Base-by-base conservation (phyloP, 345 rosid genomes). In the Tarenaya hassleriana region DNA sequence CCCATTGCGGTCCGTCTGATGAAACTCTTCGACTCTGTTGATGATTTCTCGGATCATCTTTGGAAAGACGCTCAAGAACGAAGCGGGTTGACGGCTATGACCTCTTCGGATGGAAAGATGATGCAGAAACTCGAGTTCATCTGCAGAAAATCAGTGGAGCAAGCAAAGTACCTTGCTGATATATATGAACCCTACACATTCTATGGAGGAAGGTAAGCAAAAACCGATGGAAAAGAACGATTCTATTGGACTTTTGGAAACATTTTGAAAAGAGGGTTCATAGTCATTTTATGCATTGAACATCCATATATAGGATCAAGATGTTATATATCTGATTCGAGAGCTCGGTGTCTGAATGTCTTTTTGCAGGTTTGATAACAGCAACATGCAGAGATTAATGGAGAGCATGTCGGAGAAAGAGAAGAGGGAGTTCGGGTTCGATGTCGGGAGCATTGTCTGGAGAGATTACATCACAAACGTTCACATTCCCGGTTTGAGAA, bases 131-230 rank as follows among this genome's bases (percentile, higher is more conserved):
- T 79, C 5, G 79, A 87, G 58, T 51, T 67, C 7, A 70, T 92
- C 7, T 78, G 95, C 73, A 75, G 69, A 55, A 87, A 83, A 58
- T 78, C 90, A 3, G 75, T 87, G 34, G 96, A 91, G 47, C 98
- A 84, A 61, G 94, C 86, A 0, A 83, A 85, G 82, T 66, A 85
- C 43, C 54, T 84, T 70, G 96, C 96, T 5, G 71, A 72, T 58
- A 76, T 84, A 27, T 91, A 91, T 17, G 84, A 82, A 68, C 98
- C 96, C 12, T 92, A 85, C 70, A 70, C 97, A 50, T 88, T 88
- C 55, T 85, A 92, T 58, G 75, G 81, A 27, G 97, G 98, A 75
- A 81, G 96, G 95, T 87, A 46, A 69, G 59, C 5, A 42, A 55
- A n/a, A n/a, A n/a, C n/a, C n/a, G n/a, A n/a, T n/a, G n/a, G n/a